Percentiles rank a stretch among this genome's conserved stretches.
These are phyloP conservation scores for Aspergillus eucalypticola DNA, from an alignment of 2,329 filamentous ascomycete genomes.

Conservation along the genomic window DNA sequence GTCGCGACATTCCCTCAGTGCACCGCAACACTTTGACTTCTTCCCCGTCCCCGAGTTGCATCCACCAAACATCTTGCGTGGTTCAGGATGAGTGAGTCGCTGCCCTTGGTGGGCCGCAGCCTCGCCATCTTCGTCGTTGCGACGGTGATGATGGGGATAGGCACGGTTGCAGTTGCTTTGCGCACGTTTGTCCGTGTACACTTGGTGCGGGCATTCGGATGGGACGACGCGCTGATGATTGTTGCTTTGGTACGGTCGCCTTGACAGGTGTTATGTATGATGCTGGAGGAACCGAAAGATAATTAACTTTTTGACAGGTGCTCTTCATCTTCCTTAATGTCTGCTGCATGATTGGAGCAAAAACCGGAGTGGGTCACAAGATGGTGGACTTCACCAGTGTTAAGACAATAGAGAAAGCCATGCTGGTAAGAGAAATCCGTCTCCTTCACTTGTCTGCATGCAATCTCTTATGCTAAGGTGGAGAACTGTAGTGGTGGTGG, in stretches of 20 bases:
- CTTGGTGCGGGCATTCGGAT: constrained; percentile 25
- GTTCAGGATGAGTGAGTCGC: constrained; percentile 10
- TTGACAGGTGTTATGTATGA: no score
- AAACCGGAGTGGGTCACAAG: constrained; percentile 10
- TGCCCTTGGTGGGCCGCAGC: constrained; percentile 21
- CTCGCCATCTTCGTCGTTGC: constrained; percentile 22
- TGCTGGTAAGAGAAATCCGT: constrained; percentile 5
- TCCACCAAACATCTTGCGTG: no score
- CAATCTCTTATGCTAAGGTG: neutral
- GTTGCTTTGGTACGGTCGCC: constrained; percentile 20
- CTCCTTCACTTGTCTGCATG: neutral
- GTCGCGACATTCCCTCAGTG: neutral
- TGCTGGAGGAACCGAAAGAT: neutral
- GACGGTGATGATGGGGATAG: constrained; percentile 22
- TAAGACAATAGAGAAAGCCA: neutral
- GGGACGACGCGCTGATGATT: constrained; percentile 28
- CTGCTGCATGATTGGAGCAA: constrained; percentile 11
- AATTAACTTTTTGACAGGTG: neutral
- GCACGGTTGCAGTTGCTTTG: constrained; percentile 20
- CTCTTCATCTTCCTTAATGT: constrained; percentile 1
- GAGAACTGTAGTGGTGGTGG: constrained; percentile 45
- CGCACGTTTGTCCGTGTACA: constrained; percentile 24
- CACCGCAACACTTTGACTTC: neutral
- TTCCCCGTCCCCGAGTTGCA: neutral
- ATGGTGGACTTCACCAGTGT: constrained; percentile 5